Conservation (phyloP, 2,329 filamentous ascomycete genomes). For the Didymellaceae sp. region DNA sequence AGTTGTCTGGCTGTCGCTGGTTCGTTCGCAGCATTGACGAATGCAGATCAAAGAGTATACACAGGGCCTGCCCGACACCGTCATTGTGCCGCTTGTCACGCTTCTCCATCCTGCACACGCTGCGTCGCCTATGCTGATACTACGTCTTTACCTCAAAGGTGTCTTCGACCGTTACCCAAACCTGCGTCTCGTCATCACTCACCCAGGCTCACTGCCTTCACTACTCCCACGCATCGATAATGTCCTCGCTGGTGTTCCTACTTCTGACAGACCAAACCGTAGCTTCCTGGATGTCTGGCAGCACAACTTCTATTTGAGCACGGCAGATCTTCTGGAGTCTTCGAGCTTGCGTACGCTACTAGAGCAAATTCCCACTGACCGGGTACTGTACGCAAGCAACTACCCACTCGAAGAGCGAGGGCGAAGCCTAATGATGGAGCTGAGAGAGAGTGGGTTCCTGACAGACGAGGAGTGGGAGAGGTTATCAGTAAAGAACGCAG, state of each 20-base stretch:
- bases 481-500: constrained; percentile 60
- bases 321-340: constrained; percentile 61
- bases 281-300: constrained; percentile 60
- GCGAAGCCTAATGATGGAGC: constrained; percentile 55
- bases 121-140: constrained; percentile 57
- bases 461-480: constrained; percentile 56
- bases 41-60: constrained; percentile 23
- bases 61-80: constrained; percentile 15
- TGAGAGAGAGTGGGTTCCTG: constrained; percentile 59
- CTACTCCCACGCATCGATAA: constrained; percentile 57
- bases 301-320: constrained; percentile 65
- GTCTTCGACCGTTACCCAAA: constrained; percentile 62
- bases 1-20: background rate
- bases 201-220: constrained; percentile 62
- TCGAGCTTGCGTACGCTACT: constrained; percentile 55
- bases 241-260: constrained; percentile 29
- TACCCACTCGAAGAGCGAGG: constrained; percentile 64
- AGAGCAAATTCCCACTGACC: constrained; percentile 56
- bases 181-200: constrained; percentile 62
- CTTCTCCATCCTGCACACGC: constrained; percentile 57
- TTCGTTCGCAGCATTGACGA: constrained; percentile 4
- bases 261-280: constrained; percentile 28
- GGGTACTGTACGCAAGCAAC: constrained; percentile 64
- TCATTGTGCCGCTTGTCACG: constrained; percentile 26
- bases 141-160: constrained; percentile 59